A percentile compares a stretch with the other conserved stretches of the same genome.
Conservation (phyloP, 768 basidiomycete genomes). For the Leccinum disarticulatum region DNA sequence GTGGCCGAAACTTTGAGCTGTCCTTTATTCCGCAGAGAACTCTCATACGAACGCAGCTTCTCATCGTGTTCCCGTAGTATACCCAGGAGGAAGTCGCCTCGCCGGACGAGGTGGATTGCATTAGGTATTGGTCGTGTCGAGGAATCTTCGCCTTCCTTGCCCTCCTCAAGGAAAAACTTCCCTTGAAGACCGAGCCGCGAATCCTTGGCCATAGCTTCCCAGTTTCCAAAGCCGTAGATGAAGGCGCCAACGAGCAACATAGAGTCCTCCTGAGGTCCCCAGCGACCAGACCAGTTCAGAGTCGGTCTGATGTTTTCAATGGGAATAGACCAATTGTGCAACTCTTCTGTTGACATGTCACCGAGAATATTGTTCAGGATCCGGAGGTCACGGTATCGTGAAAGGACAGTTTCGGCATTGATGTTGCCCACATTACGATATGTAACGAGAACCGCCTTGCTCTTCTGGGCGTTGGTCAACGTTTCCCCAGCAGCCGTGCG, state of each 20-base stretch:
- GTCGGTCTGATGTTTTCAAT: constrained; percentile 93
- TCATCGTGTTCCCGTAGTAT: constrained; percentile 86
- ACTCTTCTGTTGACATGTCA: constrained; percentile 59
- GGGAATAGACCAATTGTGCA: constrained; percentile 84
- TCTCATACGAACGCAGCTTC: constrained; percentile 87
- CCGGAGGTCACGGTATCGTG: constrained; percentile 83
- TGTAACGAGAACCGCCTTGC: constrained; percentile 93
- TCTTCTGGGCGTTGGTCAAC: constrained; percentile 89
- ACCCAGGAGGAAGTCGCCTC: constrained; percentile 90
- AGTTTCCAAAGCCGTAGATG: constrained; percentile 92
- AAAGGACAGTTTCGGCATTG: constrained; percentile 96
- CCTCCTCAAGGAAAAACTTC: constrained; percentile 98
- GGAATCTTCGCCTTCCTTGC: constrained; percentile 89
- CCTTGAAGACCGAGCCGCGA: constrained; percentile 75
- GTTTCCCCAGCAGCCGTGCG: constrained; percentile 83
- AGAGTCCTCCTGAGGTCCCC: constrained; percentile 90
- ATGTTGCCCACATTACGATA: constrained; percentile 89
- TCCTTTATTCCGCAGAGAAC: constrained; percentile 68
- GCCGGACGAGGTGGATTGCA: constrained; percentile 95
- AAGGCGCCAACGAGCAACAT: constrained; percentile 94
- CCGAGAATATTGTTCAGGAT: constrained; percentile 81
- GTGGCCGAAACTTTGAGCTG: constrained; percentile 71
- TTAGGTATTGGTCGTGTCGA: constrained; percentile 90
- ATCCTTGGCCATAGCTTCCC: constrained; percentile 95
- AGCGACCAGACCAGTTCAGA: constrained; percentile 94